These are phyloP conservation scores for Jaltomata sinuosa DNA, from an alignment of 257 asterid genomes.

Conservation along the genomic window DNA sequence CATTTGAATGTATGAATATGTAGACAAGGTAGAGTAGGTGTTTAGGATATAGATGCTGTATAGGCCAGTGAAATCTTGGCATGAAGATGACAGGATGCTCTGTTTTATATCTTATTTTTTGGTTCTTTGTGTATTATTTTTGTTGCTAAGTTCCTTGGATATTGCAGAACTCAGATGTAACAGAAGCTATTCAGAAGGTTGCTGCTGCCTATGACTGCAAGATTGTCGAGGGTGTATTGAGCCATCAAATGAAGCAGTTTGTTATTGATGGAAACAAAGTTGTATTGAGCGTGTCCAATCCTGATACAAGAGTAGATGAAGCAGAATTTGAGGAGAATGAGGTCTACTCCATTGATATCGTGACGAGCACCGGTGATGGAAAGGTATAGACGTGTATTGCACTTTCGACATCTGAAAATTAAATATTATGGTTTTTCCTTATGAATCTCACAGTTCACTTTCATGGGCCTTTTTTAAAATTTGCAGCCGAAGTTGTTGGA, in stretches of 20 bases:
- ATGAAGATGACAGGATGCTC: neutral
- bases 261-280: slow-evolving; percentile 96
- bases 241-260: slow-evolving; percentile 92
- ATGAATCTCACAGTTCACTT: neutral
- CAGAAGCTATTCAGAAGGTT: slow-evolving; percentile 36
- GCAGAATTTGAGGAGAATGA: slow-evolving; percentile 87
- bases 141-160: neutral
- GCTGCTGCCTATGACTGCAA: slow-evolving; percentile 96
- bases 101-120: neutral
- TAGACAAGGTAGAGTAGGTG: neutral
- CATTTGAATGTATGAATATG: neutral
- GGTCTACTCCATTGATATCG: slow-evolving; percentile 76
- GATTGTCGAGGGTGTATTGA: slow-evolving; percentile 86
- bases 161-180: slow-evolving; percentile 13
- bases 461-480: neutral
- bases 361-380: slow-evolving; percentile 94
- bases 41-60: neutral
- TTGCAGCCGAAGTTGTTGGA: slow-evolving; percentile 62
- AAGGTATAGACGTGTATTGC: slow-evolving; percentile 33
- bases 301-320: slow-evolving; percentile 89
- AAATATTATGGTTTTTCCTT: neutral
- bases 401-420: neutral
- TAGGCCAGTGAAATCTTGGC: neutral
- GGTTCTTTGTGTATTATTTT: neutral
- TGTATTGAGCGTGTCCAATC: slow-evolving; percentile 48